Percentiles rank a stretch among this genome's conserved stretches.
Evolutionary conservation across 805 yeast species (phyloP).

Genomic region (Metschnikowia koreensis): DNA sequence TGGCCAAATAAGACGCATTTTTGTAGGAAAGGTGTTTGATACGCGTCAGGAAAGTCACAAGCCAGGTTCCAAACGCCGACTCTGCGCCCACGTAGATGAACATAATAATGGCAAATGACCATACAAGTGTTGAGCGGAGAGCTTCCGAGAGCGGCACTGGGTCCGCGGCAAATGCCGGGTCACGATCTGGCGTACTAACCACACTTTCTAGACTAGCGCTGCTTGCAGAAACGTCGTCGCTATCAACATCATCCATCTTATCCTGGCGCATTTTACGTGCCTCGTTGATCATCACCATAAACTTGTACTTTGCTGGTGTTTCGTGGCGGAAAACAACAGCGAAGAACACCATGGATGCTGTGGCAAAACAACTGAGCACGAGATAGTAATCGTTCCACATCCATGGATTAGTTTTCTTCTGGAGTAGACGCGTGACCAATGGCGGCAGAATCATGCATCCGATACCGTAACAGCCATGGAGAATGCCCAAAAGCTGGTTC

Average conservation of each 20-base stretch:
- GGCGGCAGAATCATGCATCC: constrained; percentile 55
- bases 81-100: constrained; percentile 54
- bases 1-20: constrained; percentile 46
- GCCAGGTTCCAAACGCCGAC: constrained; percentile 53
- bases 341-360: constrained; percentile 22
- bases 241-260: not conserved
- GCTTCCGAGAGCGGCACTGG: constrained; percentile 30
- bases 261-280: constrained; percentile 7
- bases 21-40: constrained; percentile 37
- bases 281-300: constrained; percentile 19
- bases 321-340: constrained; percentile 37
- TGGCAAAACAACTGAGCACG: constrained; percentile 30
- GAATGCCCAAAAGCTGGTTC: constrained; percentile 49
- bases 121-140: constrained; percentile 35
- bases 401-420: constrained; percentile 38
- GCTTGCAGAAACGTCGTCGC: constrained; percentile 1
- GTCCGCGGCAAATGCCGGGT: not conserved
- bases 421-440: constrained; percentile 40
- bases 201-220: not conserved
- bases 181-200: not conserved
- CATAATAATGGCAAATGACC: constrained; percentile 41
- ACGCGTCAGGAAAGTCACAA: constrained; percentile 46
- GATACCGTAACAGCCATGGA: constrained; percentile 54
- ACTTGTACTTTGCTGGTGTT: constrained; percentile 44
- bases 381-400: constrained; percentile 49